phyloP scores from a whole-genome alignment of 2,329 filamentous ascomycete species.

The Sclerotinia subarctica region DNA sequence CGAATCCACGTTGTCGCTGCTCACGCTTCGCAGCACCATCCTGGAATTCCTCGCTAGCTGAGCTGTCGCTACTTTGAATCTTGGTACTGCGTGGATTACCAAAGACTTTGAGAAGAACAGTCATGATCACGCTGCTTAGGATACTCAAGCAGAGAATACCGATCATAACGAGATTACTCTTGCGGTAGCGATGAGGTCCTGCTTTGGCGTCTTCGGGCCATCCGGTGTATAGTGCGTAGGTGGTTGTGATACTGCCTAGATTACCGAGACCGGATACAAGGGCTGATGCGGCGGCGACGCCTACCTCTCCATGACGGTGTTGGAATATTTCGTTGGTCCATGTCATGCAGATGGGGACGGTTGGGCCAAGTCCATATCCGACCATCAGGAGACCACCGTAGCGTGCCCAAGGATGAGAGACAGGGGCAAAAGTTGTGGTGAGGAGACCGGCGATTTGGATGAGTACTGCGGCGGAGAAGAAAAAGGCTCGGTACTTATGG shows the following conservation, averaged over 20 bases:
- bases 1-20: conserved; percentile 55
- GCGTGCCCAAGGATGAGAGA: conserved; percentile 69
- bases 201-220: conserved; percentile 73
- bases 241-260: conserved; percentile 79
- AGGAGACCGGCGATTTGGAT: conserved; percentile 82
- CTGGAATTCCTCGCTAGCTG: conserved; percentile 45
- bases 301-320: conserved; percentile 82
- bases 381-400: conserved; percentile 89
- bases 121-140: conserved; percentile 66
- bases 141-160: conserved; percentile 80
- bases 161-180: conserved; percentile 85
- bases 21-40: conserved; percentile 62
- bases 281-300: conserved; percentile 80
- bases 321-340: conserved; percentile 93
- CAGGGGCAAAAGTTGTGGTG: conserved; percentile 69
- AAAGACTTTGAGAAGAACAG: conserved; percentile 57
- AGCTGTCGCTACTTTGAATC: conserved; percentile 41
- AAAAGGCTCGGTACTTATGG: conserved; percentile 72
- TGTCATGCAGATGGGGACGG: conserved; percentile 89
- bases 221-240: conserved; percentile 83
- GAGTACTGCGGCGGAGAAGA: conserved; percentile 73
- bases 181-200: conserved; percentile 69
- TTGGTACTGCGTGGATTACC: conserved; percentile 53
- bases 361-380: conserved; percentile 85
- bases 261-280: conserved; percentile 86